A percentile compares a stretch with the other conserved stretches of the same genome.
phyloP scores from a whole-genome alignment of 2,329 filamentous ascomycete species.

The Fusarium robinianum region DNA sequence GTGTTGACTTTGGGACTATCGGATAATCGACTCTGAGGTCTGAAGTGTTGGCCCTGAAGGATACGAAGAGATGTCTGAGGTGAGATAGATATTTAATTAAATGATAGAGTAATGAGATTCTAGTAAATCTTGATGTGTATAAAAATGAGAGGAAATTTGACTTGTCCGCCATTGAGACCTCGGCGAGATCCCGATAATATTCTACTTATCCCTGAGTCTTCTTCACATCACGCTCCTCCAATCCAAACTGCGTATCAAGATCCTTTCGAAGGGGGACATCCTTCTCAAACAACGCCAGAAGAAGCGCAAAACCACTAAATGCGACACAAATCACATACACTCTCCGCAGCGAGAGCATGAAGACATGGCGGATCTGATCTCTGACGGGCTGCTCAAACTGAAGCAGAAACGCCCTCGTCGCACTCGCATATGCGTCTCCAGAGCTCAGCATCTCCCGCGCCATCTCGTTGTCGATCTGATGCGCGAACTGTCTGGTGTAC shows the following conservation, averaged over 20 bases:
- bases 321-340: conserved; percentile 32
- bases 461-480: conserved; percentile 26
- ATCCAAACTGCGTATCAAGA: conserved; percentile 37
- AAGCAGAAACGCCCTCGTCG: conserved; percentile 32
- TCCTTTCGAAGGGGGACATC: conserved; percentile 34
- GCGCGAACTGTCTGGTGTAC: conserved; percentile 26
- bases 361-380: conserved; percentile 34
- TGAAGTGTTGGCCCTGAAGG: too few species aligned
- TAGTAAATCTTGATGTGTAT: too few species aligned
- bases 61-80: too few species aligned
- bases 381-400: conserved; percentile 24
- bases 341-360: conserved; percentile 27
- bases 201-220: too few species aligned
- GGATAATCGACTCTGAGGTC: too few species aligned
- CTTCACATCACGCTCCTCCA: too few species aligned
- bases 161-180: too few species aligned
- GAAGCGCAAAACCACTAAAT: conserved; percentile 26
- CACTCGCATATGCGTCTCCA: conserved; percentile 38
- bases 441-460: conserved; percentile 23
- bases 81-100: too few species aligned
- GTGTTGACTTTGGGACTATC: too few species aligned
- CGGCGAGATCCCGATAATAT: too few species aligned
- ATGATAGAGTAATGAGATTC: too few species aligned
- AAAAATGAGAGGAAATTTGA: too few species aligned
- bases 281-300: conserved; percentile 35